These are phyloP conservation scores for Lactarius hatsudake DNA, from an alignment of 768 basidiomycete species.

Conservation along the genomic window DNA sequence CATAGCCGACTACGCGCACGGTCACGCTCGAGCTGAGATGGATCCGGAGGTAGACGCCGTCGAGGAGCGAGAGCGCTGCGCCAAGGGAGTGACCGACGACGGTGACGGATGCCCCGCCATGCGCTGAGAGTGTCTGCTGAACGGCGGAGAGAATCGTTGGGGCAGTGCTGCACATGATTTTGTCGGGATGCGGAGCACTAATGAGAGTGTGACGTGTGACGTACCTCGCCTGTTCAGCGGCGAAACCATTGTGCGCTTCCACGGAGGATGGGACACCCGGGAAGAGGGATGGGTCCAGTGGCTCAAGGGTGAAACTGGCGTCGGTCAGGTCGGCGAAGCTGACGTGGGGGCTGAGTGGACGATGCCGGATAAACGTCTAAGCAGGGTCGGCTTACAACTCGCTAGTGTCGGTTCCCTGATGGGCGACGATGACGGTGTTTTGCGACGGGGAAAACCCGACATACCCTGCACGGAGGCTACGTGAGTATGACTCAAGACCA, in stretches of 20 bases:
- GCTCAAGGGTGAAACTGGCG: slow-evolving; percentile 36
- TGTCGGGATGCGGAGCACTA: background rate
- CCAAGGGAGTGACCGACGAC: slow-evolving; percentile 26
- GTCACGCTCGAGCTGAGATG: slow-evolving; percentile 25
- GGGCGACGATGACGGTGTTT: slow-evolving; percentile 37
- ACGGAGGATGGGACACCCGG: slow-evolving; percentile 46
- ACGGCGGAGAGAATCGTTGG: slow-evolving; percentile 1
- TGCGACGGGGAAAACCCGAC: slow-evolving; percentile 50
- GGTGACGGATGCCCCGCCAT: slow-evolving; percentile 7
- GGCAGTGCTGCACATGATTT: slow-evolving; percentile 8
- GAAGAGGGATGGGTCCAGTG: slow-evolving; percentile 44
- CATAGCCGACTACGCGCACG: slow-evolving; percentile 28
- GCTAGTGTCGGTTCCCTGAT: slow-evolving; percentile 39
- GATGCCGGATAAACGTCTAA: background rate
- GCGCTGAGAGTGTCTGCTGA: background rate
- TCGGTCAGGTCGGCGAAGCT: slow-evolving; percentile 45
- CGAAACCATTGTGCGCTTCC: slow-evolving; percentile 49
- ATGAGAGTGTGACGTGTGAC: slow-evolving; percentile 12
- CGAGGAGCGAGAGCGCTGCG: slow-evolving; percentile 32
- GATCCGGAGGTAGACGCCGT: slow-evolving; percentile 29
- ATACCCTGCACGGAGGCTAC: slow-evolving; percentile 39
- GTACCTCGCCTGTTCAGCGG: slow-evolving; percentile 43
- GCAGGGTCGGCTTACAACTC: slow-evolving; percentile 31
- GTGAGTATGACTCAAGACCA: background rate
- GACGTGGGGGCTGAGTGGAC: background rate